phyloP scores from a whole-genome alignment of 352 stramenopile species.

The Pythium insidiosum region DNA sequence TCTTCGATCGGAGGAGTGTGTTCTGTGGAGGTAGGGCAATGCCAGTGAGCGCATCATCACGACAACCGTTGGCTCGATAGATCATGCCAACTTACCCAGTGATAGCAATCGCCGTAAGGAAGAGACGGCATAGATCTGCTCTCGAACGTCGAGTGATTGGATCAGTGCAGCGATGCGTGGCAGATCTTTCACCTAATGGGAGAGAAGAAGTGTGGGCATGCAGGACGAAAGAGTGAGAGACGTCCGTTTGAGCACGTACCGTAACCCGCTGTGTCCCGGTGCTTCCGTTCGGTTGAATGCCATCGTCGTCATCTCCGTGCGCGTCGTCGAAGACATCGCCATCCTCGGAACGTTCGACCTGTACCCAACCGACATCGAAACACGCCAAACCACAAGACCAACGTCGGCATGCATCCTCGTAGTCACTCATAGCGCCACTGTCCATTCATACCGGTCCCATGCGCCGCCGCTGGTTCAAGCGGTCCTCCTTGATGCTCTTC shows the following conservation, averaged over 20 bases:
- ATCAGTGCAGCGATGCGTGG: constrained; percentile 93
- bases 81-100: constrained; percentile 86
- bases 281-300: not conserved
- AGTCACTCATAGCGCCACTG: too few species aligned
- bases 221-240: too few species aligned
- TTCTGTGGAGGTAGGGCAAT: constrained; percentile 45
- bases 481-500: constrained; percentile 80
- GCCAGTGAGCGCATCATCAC: not conserved
- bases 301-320: constrained; percentile 5
- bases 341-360: too few species aligned
- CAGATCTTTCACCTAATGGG: constrained; percentile 90
- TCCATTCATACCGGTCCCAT: too few species aligned
- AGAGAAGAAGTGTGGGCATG: too few species aligned
- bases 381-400: too few species aligned
- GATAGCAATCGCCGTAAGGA: constrained; percentile 97
- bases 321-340: constrained; percentile 16
- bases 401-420: too few species aligned
- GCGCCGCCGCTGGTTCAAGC: constrained; percentile 76
- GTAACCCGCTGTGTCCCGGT: too few species aligned
- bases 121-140: constrained; percentile 93
- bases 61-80: not conserved
- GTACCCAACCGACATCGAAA: too few species aligned
- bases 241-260: too few species aligned
- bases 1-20: constrained; percentile 97
- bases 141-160: constrained; percentile 86